Evolutionary conservation across 352 stramenopile genomes (phyloP).

Genomic region (Pythium myriotylum): DNA sequence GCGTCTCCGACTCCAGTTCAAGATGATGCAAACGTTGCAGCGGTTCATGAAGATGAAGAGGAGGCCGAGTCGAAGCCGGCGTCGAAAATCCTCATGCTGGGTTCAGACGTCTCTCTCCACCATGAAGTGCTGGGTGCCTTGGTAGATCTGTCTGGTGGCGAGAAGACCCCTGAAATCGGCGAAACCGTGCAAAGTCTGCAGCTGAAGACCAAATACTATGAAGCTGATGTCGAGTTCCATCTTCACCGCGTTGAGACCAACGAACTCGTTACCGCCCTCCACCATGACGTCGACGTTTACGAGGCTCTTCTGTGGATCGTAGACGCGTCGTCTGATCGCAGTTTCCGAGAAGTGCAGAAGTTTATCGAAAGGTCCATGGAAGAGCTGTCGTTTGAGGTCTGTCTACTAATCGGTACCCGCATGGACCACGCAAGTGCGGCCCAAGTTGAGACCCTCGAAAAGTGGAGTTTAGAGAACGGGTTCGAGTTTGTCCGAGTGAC

Average conservation of each 20-base stretch:
- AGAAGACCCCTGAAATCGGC: background rate
- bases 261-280: slow-evolving; percentile 23
- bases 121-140: slow-evolving; percentile 9
- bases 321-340: slow-evolving; percentile 21
- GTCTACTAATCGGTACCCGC: slow-evolving; percentile 18
- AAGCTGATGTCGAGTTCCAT: slow-evolving; percentile 29
- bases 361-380: slow-evolving; percentile 31
- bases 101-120: slow-evolving; percentile 13
- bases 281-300: slow-evolving; percentile 27
- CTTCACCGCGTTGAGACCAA: slow-evolving; percentile 23
- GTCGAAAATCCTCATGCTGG: slow-evolving; percentile 29
- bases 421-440: slow-evolving; percentile 5
- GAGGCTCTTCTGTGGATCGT: slow-evolving; percentile 35
- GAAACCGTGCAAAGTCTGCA: slow-evolving; percentile 8
- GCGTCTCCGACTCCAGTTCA: background rate
- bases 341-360: slow-evolving; percentile 28
- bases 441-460: slow-evolving; percentile 39
- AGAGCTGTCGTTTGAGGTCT: slow-evolving; percentile 34
- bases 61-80: background rate
- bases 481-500: slow-evolving; percentile 65
- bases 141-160: background rate
- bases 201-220: slow-evolving; percentile 31
- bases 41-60: background rate
- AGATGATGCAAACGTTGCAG: background rate
- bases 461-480: slow-evolving; percentile 59